Evolutionary conservation across 2,329 filamentous ascomycete species (phyloP).

Genomic region (Botrytis elliptica): DNA sequence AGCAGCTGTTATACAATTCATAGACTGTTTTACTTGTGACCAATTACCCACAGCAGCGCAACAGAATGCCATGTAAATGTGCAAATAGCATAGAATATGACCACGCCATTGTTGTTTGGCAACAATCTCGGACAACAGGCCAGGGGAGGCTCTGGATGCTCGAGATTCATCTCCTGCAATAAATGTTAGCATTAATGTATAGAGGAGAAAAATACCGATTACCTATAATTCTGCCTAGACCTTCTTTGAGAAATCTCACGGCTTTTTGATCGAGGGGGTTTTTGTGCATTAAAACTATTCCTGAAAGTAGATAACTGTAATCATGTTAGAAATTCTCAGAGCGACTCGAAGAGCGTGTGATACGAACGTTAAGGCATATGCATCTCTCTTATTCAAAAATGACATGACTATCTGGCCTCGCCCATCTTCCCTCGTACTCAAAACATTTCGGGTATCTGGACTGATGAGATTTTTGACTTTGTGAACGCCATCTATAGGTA

Average conservation of each 20-base stretch:
- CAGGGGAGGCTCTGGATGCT: conserved; percentile 30
- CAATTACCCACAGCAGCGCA: conserved; percentile 35
- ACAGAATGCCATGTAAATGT: conserved; percentile 38
- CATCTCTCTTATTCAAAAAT: conserved; percentile 59
- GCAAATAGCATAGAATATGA: conserved; percentile 37
- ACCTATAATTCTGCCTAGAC: conserved; percentile 47
- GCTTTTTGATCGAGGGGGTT: conserved; percentile 57
- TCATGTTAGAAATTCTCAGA: not conserved
- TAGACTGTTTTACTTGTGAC: conserved; percentile 31
- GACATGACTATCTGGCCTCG: conserved; percentile 59
- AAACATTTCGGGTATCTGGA: conserved; percentile 54
- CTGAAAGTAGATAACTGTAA: conserved; percentile 35
- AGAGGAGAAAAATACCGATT: conserved; percentile 3
- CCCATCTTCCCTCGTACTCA: conserved; percentile 48
- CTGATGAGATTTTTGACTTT: conserved; percentile 53
- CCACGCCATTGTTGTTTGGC: conserved; percentile 36
- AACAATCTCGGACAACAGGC: conserved; percentile 32
- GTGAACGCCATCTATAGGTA: conserved; percentile 55
- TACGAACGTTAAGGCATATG: conserved; percentile 42
- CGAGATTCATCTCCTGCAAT: conserved; percentile 17
- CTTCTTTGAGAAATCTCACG: conserved; percentile 57
- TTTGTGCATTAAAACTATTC: conserved; percentile 44
- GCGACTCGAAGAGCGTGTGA: not conserved
- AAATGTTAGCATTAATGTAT: not conserved
- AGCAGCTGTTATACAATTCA: conserved; percentile 32